Evolutionary conservation across 805 yeast species (phyloP).

Genomic region (Metschnikowia dekortorum): DNA sequence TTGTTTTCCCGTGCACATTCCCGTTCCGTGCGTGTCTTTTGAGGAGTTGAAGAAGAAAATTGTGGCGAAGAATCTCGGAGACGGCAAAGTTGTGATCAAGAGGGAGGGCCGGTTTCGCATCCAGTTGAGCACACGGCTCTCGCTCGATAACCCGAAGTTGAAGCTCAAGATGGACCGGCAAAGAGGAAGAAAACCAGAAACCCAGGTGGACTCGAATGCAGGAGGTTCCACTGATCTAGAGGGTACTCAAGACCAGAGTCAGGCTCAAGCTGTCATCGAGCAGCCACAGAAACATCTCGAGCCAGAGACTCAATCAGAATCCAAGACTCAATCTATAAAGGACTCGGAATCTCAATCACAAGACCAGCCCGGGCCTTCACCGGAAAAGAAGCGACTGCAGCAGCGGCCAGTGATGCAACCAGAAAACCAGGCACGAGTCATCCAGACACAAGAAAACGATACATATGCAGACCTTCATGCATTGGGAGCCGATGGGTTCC

Average conservation of each 20-base stretch:
- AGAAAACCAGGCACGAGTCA: too few relatives aligned
- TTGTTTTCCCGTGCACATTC: constrained; percentile 55
- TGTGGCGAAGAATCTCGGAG: constrained; percentile 51
- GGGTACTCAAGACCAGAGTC: too few relatives aligned
- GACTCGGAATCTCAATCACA: too few relatives aligned
- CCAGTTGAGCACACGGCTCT: constrained; percentile 29
- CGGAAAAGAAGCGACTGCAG: too few relatives aligned
- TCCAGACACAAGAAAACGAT: too few relatives aligned
- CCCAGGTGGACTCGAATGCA: too few relatives aligned
- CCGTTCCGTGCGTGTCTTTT: constrained; percentile 56
- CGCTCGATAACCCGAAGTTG: neutral
- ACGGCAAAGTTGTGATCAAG: constrained; percentile 53
- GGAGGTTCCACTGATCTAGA: too few relatives aligned
- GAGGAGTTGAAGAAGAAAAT: constrained; percentile 49
- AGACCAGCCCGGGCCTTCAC: too few relatives aligned
- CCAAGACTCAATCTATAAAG: neutral
- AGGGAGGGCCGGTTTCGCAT: constrained; percentile 57
- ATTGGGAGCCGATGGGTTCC: too few relatives aligned
- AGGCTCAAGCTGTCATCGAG: neutral
- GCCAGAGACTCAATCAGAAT: neutral
- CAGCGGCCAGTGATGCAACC: too few relatives aligned
- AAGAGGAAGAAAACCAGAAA: neutral
- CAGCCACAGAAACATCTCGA: neutral
- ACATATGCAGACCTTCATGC: too few relatives aligned
- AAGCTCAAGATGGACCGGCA: neutral